Base-by-base conservation (phyloP, 768 basidiomycete genomes). In the Collybia sordida region DNA sequence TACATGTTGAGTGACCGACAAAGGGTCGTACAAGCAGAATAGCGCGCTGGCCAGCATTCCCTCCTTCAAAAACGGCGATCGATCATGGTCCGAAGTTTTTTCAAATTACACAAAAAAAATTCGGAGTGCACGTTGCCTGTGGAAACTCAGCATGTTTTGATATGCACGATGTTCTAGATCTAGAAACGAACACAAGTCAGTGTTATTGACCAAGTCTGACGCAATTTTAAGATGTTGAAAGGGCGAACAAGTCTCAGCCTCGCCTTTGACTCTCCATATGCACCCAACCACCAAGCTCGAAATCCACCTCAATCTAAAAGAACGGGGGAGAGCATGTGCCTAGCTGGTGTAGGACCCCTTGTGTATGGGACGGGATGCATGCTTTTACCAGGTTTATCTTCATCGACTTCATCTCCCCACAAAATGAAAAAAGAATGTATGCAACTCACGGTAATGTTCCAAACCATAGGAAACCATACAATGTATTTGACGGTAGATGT, bases 341-440 rank as follows among this genome's bases (percentile, higher is more conserved):
- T 69, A 64, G 58, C 23, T 31, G 42, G 50, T 22, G 52, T 61
- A 60, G 69, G 71, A 73, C 68, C 67, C 63, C 67, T 62, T 59
- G 23, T 28, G 42, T 53, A 63, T 69, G 62, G 64, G 64, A 72
- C 74, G 82, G 84, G 89, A 73, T 87, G 82, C 71, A 81, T 92
- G 65, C 80, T 73, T 86, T 92, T 91, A 92, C 89, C 89, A 92
- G 89, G 85, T 73, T 85, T 79, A 69, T 91, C 88, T 65, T 92
- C 90, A 65, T 79, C 64, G 86, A 81, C 74, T 61, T 66, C 51
- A 53, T 48, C 56, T 44, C 54, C 55, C 59, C 38, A 35, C 28
- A 25, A 50, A 51, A 54, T 39, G 12, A 55, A 44, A 18, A 51
- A 52, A 59, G 28, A 52, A 56, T 37, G n/a, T 14, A 71, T 18